phyloP scores from a whole-genome alignment of 495 filamentous ascomycete species.

The Daldinia childiae region DNA sequence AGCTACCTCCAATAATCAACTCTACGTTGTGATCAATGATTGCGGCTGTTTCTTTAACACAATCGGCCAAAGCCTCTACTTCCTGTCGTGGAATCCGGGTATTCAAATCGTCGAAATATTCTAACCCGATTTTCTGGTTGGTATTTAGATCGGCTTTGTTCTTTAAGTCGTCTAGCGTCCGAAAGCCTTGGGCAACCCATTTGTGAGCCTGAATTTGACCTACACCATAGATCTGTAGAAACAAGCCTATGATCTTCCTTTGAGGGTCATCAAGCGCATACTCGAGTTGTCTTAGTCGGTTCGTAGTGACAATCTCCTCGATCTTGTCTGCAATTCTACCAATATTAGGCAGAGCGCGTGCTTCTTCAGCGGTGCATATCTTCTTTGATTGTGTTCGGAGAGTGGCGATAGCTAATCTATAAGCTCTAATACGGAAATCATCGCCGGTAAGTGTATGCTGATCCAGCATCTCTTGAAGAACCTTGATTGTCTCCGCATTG shows the following conservation, averaged over 20 bases:
- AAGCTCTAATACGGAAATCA: conserved; percentile 81
- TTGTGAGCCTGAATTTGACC: conserved; percentile 73
- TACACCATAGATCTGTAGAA: conserved; percentile 83
- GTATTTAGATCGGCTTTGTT: conserved; percentile 71
- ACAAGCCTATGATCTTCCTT: conserved; percentile 70
- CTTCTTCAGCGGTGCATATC: conserved; percentile 75
- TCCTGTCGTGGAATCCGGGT: conserved; percentile 83
- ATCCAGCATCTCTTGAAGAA: conserved; percentile 83
- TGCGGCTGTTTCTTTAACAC: conserved; percentile 70
- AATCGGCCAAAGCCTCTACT: conserved; percentile 72
- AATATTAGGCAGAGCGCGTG: conserved; percentile 72
- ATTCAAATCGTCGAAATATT: conserved; percentile 83
- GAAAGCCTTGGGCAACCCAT: conserved; percentile 83
- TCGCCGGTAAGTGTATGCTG: conserved; percentile 81
- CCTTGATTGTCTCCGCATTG: conserved; percentile 77
- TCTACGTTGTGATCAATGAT: conserved; percentile 67
- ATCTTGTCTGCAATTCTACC: conserved; percentile 87
- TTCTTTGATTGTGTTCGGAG: conserved; percentile 72
- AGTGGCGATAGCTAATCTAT: conserved; percentile 80
- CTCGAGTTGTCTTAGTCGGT: conserved; percentile 77
- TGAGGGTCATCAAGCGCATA: conserved; percentile 69
- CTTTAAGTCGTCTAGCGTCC: conserved; percentile 75
- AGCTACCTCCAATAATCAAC: conserved; percentile 83
- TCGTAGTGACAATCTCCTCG: conserved; percentile 84
- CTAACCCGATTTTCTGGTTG: conserved; percentile 81